Conservation (phyloP, 768 basidiomycete species). For the Mycena haematopus region DNA sequence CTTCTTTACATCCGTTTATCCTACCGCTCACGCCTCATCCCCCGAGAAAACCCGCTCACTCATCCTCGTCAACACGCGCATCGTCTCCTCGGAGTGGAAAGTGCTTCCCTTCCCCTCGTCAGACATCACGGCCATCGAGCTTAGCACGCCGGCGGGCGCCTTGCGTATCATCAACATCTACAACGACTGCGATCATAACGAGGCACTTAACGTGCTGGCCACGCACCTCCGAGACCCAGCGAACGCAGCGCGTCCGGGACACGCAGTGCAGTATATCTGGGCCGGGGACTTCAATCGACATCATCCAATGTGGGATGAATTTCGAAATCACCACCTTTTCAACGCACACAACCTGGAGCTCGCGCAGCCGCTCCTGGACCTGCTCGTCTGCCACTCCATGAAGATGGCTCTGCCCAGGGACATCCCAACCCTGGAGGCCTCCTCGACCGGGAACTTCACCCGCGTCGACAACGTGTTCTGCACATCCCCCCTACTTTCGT, state of each 20-base stretch:
- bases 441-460: conserved; percentile 40
- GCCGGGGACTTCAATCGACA: no score
- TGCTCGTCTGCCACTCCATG: no score
- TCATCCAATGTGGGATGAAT: no score
- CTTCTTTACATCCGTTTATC: conserved; percentile 35
- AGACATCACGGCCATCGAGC: conserved; percentile 33
- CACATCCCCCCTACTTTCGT: conserved; percentile 23
- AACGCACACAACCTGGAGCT: no score
- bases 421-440: background rate
- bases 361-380: no score
- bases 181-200: conserved; percentile 27
- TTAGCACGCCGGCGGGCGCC: background rate
- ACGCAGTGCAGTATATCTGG: no score
- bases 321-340: no score
- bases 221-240: no score
- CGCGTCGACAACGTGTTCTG: conserved; percentile 52
- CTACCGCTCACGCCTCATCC: conserved; percentile 21
- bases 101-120: conserved; percentile 1
- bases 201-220: background rate
- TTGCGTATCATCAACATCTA: conserved; percentile 35
- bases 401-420: background rate
- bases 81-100: conserved; percentile 6
- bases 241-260: no score
- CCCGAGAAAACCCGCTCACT: background rate
- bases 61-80: conserved; percentile 10